phyloP scores from a whole-genome alignment of 768 basidiomycete species.

The Boletus edulis region DNA sequence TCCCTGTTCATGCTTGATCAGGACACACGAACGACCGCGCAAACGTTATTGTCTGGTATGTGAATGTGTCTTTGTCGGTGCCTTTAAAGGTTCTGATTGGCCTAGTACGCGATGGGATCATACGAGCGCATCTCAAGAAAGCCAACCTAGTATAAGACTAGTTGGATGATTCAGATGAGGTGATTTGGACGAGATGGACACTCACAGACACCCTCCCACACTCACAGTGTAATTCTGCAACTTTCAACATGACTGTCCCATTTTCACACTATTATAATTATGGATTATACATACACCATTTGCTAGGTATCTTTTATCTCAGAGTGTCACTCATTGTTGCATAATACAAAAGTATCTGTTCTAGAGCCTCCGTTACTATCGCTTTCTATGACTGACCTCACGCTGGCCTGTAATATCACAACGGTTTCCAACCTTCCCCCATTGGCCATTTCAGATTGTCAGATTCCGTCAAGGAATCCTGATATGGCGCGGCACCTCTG shows the following conservation, averaged over 20 bases:
- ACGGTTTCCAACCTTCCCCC: slow-evolving; percentile 52
- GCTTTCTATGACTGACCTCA: background rate
- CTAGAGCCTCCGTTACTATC: background rate
- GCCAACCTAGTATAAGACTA: slow-evolving; percentile 45
- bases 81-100: background rate
- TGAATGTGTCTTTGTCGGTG: background rate
- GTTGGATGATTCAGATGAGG: background rate
- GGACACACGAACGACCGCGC: no score
- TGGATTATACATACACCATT: slow-evolving; percentile 17
- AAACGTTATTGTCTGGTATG: no score
- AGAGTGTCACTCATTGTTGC: background rate
- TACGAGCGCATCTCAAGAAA: slow-evolving; percentile 52
- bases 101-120: slow-evolving; percentile 59
- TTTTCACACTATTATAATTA: slow-evolving; percentile 11
- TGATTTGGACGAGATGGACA: background rate
- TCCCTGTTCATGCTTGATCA: no score
- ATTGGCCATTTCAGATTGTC: slow-evolving; percentile 63
- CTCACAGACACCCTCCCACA: background rate
- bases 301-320: slow-evolving; percentile 24
- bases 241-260: background rate
- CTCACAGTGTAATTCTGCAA: background rate
- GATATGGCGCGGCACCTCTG: background rate
- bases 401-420: slow-evolving; percentile 23
- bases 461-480: slow-evolving; percentile 20
- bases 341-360: slow-evolving; percentile 20